Percentiles rank a stretch among this genome's conserved stretches.
phyloP scores from a whole-genome alignment of 129 eudicot genomes.

The Solidago caesia region DNA sequence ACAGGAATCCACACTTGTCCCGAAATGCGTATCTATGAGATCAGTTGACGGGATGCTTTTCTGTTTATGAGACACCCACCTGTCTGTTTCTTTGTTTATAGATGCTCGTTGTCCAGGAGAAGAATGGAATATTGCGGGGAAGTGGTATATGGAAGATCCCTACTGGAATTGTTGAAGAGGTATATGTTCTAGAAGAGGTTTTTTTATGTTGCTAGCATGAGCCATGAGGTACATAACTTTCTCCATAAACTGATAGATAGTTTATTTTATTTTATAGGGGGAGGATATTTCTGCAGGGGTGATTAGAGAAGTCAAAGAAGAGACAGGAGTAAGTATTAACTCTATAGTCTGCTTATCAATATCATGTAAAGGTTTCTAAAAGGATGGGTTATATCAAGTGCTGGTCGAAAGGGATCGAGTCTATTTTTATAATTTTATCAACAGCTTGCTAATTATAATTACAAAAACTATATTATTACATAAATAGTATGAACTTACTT shows the following conservation, averaged over 20 bases:
- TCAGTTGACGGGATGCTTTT: neutral
- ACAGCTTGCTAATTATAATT: neutral
- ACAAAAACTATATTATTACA: neutral
- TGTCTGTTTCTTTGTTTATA: constrained; percentile 17
- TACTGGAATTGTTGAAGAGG: constrained; percentile 74
- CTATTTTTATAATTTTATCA: neutral
- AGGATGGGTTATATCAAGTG: constrained; percentile 1
- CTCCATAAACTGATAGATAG: constrained; percentile 16
- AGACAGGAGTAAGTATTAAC: constrained; percentile 73
- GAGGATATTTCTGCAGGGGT: constrained; percentile 69
- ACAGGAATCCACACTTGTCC: no score
- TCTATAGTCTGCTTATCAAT: constrained; percentile 3
- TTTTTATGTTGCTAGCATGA: neutral
- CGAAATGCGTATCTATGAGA: no score
- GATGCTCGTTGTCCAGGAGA: constrained; percentile 92
- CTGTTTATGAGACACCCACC: neutral
- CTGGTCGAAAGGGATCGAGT: neutral
- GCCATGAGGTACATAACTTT: neutral
- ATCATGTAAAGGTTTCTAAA: constrained; percentile 5
- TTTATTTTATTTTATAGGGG: constrained; percentile 52
- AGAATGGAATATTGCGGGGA: constrained; percentile 52
- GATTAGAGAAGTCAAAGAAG: constrained; percentile 85
- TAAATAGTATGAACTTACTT: neutral
- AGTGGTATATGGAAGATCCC: constrained; percentile 68
- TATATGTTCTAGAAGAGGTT: constrained; percentile 28